phyloP scores from a whole-genome alignment of 1,284 basidiomycete genomes.

The Macrocystidia cucumis region DNA sequence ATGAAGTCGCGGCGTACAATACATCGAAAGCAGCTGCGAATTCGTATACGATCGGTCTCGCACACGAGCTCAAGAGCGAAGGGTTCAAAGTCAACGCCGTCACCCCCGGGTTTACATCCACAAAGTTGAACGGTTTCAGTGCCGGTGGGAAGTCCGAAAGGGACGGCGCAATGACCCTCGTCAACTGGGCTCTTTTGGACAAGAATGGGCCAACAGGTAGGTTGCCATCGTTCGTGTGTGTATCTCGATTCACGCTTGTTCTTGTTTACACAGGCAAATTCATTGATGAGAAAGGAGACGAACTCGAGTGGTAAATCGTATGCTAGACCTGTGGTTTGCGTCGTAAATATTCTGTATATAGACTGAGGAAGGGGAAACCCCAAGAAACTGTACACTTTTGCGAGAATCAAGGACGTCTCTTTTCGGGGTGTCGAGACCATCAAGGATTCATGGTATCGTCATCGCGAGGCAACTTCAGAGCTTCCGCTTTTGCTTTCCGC shows the following conservation, averaged over 20 bases:
- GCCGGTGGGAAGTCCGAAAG: slow-evolving; percentile 26
- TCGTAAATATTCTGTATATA: background rate
- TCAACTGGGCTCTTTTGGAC: slow-evolving; percentile 29
- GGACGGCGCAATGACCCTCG: slow-evolving; percentile 26
- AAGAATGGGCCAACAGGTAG: slow-evolving; percentile 29
- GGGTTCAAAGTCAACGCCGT: slow-evolving; percentile 24
- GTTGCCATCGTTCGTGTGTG: slow-evolving; percentile 7
- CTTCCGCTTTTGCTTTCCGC: slow-evolving; percentile 55
- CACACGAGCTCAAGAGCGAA: slow-evolving; percentile 55
- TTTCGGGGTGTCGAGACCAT: background rate
- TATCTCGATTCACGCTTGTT: background rate
- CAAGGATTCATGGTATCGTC: slow-evolving; percentile 6
- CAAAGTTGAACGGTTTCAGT: slow-evolving; percentile 29
- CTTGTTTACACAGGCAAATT: slow-evolving; percentile 15
- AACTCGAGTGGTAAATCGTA: background rate
- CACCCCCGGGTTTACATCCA: slow-evolving; percentile 34
- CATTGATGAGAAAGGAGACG: background rate
- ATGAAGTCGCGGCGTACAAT: slow-evolving; percentile 30
- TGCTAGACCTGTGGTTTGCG: background rate
- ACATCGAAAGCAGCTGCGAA: slow-evolving; percentile 85
- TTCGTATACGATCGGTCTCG: slow-evolving; percentile 79
- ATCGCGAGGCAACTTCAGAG: slow-evolving; percentile 39
- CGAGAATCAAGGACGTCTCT: background rate
- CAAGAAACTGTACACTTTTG: background rate
- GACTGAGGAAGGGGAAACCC: background rate